phyloP scores from a whole-genome alignment of 306 rosid species.

The Inga leiocalycina region DNA sequence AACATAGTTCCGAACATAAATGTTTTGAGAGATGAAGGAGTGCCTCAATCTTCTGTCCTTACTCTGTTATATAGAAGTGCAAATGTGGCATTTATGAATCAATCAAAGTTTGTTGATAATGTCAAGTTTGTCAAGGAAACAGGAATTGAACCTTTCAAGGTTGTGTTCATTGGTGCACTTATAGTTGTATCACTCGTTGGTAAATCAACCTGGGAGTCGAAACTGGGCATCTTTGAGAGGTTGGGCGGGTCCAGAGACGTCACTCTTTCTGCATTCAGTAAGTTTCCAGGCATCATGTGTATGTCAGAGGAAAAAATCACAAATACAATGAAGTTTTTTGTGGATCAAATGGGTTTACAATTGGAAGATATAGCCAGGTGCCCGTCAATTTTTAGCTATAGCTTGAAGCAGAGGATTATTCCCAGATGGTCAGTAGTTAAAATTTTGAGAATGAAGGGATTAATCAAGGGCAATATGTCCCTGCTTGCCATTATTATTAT shows the following conservation, averaged over 20 bases:
- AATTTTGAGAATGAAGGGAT: not conserved
- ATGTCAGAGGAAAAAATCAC: not conserved
- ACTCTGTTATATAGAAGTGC: not conserved
- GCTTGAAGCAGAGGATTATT: not conserved
- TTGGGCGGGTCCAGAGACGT: not conserved
- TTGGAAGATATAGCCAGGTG: not conserved
- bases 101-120: not conserved
- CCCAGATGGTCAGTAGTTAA: not conserved
- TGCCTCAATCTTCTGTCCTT: not conserved
- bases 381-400: not conserved
- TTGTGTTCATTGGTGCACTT: not conserved
- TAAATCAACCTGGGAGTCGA: not conserved
- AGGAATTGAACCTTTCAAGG: not conserved
- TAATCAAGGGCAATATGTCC: not conserved
- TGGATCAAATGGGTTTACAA: not conserved
- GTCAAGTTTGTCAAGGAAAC: not conserved
- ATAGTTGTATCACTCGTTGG: not conserved
- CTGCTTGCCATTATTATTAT: not conserved
- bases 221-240: not conserved
- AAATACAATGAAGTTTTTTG: not conserved
- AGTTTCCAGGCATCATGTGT: not conserved
- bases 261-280: not conserved
- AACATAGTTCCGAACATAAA: not conserved
- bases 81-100: not conserved
- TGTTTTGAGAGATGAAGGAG: not conserved